A percentile compares a stretch with the other conserved stretches of the same genome.
Evolutionary conservation across 805 yeast genomes (phyloP).

Genomic region (Lachancea meyersii): DNA sequence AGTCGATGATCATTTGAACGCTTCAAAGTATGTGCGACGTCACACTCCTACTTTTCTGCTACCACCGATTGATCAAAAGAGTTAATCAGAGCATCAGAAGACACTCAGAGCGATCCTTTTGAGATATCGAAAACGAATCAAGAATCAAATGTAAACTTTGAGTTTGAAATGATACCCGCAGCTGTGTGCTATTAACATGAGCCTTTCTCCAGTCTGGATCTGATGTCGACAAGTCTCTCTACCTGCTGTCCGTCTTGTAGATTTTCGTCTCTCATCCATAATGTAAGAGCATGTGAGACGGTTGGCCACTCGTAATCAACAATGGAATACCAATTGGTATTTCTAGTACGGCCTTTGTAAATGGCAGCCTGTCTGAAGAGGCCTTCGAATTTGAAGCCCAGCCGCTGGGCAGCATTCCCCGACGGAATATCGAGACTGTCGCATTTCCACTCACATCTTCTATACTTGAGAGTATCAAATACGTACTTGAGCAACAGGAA

Average conservation of each 20-base stretch:
- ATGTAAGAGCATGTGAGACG: conserved; percentile 18
- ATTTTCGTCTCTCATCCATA: conserved; percentile 26
- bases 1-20: no score
- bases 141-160: no score
- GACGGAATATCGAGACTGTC: conserved; percentile 29
- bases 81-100: no score
- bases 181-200: no score
- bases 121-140: no score
- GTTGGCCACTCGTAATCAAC: conserved; percentile 30
- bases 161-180: no score
- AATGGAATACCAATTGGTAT: conserved; percentile 31
- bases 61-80: no score
- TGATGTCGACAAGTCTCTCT: neutral
- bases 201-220: neutral
- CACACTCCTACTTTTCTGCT: no score
- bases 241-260: conserved; percentile 13
- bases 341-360: conserved; percentile 26
- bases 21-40: no score
- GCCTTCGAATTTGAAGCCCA: conserved; percentile 33
- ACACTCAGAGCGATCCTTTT: no score
- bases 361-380: conserved; percentile 27
- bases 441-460: conserved; percentile 35
- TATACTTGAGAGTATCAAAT: conserved; percentile 26
- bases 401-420: conserved; percentile 27
- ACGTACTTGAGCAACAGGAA: conserved; percentile 27